These are phyloP conservation scores for Jamesozyma piceae DNA, from an alignment of 805 yeast species.

Conservation along the genomic window DNA sequence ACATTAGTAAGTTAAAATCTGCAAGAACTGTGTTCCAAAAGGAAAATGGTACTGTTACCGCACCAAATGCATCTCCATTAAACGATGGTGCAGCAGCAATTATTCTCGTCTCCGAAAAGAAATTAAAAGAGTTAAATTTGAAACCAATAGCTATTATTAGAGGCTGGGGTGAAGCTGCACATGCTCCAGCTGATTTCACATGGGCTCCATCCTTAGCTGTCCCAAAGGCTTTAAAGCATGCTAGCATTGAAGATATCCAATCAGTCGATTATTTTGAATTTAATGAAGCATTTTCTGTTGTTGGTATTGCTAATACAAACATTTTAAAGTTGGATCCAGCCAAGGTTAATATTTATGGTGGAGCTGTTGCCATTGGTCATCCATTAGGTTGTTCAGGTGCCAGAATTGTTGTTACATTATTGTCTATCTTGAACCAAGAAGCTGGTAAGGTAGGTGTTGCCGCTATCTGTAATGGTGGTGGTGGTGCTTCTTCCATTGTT, in stretches of 20 bases:
- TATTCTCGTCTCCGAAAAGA: constrained; percentile 72
- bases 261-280: constrained; percentile 88
- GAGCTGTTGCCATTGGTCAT: constrained; percentile 93
- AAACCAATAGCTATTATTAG: constrained; percentile 81
- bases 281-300: constrained; percentile 96
- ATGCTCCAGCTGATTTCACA: constrained; percentile 89
- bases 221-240: constrained; percentile 91
- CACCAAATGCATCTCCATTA: constrained; percentile 91
- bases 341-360: constrained; percentile 84
- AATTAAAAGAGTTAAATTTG: constrained; percentile 75
- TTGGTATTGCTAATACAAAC: constrained; percentile 83
- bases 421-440: constrained; percentile 76
- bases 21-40: constrained; percentile 93
- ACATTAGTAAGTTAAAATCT: constrained; percentile 62
- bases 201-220: constrained; percentile 92
- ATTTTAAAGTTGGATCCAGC: constrained; percentile 46
- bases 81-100: constrained; percentile 98
- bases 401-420: constrained; percentile 78
- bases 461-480: constrained; percentile 98
- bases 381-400: constrained; percentile 97
- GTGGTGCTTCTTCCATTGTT: constrained; percentile 93
- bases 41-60: constrained; percentile 93
- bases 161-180: constrained; percentile 99
- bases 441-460: constrained; percentile 84
- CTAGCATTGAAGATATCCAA: constrained; percentile 46